Base-by-base conservation (phyloP, 2,329 filamentous ascomycete species). In the Aspergillus unguis region DNA sequence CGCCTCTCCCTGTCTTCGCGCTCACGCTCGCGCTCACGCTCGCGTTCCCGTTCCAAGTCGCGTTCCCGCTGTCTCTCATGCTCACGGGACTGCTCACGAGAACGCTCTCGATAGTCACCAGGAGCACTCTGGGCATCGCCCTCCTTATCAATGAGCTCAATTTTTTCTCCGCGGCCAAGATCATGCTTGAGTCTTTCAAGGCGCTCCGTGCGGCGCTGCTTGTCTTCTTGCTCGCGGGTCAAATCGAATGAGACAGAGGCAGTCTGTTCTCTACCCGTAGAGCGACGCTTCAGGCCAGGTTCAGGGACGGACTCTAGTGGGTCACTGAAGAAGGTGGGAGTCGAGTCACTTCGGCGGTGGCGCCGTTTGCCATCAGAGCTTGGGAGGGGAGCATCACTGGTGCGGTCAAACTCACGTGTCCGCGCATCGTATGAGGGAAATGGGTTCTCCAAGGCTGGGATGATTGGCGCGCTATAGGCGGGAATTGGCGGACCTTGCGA, bases 201-300 rank as follows among this genome's bases (percentile, higher is more conserved):
- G n/a, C 57, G 61, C 32, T 63, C 64, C 11, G 64, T 62, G 31
- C 65, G 65, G 46, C 68, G 66, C 49, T 80, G 79, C 48, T 77
- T 78, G 29, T 77, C 72, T 33, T 70, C 72, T 65, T 84, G 80
- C 62, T 83, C 80, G 43, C 82, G 72, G 0, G 81, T 83, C 45
- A 84, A 62, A 35, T 80, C 76, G 57, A 85, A 85, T 49, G 79
- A 77, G 6, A 85, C 83, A 54, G 75, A 77, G 6, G 73, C 77
- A 6, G 73, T 73, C 50, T 69, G 64, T 23, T 74, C 72, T 59
- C 66, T 72, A 3, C 56, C 49, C 3, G 71, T 67, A 27, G 63
- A 64, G 25, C 68, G 65, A 44, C 70, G 70, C 43, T 67, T 70
- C 6, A 62, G 27, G 8, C 35, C 28, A 6, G 31, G 23, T 5